Evolutionary conservation across 1,284 basidiomycete genomes (phyloP), one percentile per base, ranked within the genome.

Genomic region (Ustilago nuda): DNA sequence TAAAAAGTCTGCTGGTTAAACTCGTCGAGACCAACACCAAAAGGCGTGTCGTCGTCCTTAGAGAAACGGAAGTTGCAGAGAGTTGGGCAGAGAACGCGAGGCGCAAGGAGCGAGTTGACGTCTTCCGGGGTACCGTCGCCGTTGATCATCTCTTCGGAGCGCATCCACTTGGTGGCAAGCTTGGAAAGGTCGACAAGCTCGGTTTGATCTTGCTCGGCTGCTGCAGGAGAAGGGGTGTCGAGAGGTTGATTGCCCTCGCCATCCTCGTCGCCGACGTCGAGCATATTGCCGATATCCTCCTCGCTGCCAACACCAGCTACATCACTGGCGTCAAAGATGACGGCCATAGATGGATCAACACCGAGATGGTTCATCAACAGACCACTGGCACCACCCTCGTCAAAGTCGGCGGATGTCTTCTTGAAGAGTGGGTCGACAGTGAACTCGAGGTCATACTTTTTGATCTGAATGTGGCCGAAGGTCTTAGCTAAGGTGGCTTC

Each of bases 371-470:
- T 84, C 84, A 84, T 85, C 41, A 86, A 56, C 17, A 86, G 70
- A 8, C 96, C 96, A 72, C 94, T 92, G 0, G 96, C 96, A 60
- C 96, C 96, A 50, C 96, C 97, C 86, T 99, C 97, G 86, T 99
- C 96, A 85, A 99, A 99, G 85, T 99, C 97, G 23, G 94, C 97
- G 76, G 92, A 95, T 0, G 97, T 99, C 89, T 99, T 99, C 87
- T 92, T 93, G 89, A 99, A 99, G 35, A 99, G 88, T 2, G 96
- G 97, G 85, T 99, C 96, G 45, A 98, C 94, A 51, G 91, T 92
- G 87, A 98, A 98, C 84, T 98, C 97, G 55, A 85, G 74, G 39
- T 85, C 84, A 51, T 82, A 81, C 63, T 81, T 97, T 89, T 98
- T 98, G 87, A 91, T 92, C 79, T 92, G 91, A 36, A 99, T 89